Base-by-base conservation (phyloP, 495 filamentous ascomycete genomes). In the Endocarpon pusillum region DNA sequence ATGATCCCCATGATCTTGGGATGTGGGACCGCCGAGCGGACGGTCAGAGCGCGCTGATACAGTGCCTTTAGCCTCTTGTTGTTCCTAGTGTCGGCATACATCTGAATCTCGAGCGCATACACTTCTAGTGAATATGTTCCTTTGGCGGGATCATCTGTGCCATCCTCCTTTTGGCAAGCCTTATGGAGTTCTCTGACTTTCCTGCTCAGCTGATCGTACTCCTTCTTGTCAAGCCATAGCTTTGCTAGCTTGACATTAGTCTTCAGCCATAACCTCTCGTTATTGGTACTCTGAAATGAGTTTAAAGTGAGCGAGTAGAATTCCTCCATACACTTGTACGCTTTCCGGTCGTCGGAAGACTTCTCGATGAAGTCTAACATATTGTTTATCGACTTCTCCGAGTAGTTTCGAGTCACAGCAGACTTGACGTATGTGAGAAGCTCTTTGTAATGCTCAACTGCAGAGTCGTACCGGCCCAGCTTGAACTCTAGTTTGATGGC, bases 1-100 rank as follows among this genome's bases (percentile, higher is more conserved):
- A 97, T 96, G 50, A 96, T 83, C 21, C 89, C 89, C 82, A 96
- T 94, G 47, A 97, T 92, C 60, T 92, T 93, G 33, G 89, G 89
- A 55, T 97, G 89, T 8, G 89, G 86, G 5, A 97, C 91, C 0
- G 91, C 89, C 28, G 89, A 96, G 33, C 81, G 73, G 15, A 97
- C 87, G 32, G 77, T 77, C 10, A 96, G 67, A 3, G 89, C 86
- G 33, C 78, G 74, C 46, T 93, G 75, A 53, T 94, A 97, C 3
- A 97, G 66, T 2, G 75, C 70, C 61, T 97, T 97, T 32, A 97
- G 62, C 40, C 89, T 81, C 55, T 96, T 94, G 62, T 94, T 96
- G 61, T 97, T 97, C 40, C 80, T 75, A 8, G 79, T 94, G 49
- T 93, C 84, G 0, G 89, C 80, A 48, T 93, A 92, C 89, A 97